These are phyloP conservation scores for Mortierella antarctica DNA, from an alignment of 192 early-diverging fungal species.

Conservation along the genomic window DNA sequence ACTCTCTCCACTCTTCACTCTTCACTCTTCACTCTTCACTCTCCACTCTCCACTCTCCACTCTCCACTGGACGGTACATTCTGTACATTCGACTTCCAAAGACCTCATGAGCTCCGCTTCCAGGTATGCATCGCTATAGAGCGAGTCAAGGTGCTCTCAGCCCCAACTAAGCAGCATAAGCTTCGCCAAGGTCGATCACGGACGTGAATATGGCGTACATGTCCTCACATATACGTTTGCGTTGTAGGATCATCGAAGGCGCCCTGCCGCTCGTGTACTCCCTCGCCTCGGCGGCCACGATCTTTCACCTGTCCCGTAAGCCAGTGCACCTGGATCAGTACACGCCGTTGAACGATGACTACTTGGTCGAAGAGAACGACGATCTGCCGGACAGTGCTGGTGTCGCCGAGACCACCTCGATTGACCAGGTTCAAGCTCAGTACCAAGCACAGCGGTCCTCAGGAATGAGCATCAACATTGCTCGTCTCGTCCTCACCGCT, in stretches of 20 bases:
- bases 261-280: constrained; percentile 41
- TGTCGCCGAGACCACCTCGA: not conserved
- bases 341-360: constrained; percentile 22
- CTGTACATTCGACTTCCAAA: not conserved
- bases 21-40: not conserved
- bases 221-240: not conserved
- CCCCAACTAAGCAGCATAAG: not conserved
- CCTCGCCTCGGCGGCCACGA: constrained; percentile 14
- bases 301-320: constrained; percentile 37
- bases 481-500: constrained; percentile 30
- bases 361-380: constrained; percentile 11
- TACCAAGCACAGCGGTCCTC: constrained; percentile 28
- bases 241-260: constrained; percentile 25
- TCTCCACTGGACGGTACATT: not conserved
- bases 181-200: not conserved
- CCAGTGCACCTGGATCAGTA: constrained; percentile 48
- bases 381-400: not conserved
- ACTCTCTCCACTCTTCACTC: constrained; percentile 1
- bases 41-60: constrained; percentile 1
- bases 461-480: constrained; percentile 34
- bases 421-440: constrained; percentile 27
- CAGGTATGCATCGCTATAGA: constrained; percentile 6
- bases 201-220: not conserved
- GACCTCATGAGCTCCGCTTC: constrained; percentile 4
- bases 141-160: not conserved